Evolutionary conservation across 2,329 filamentous ascomycete species (phyloP).

Genomic region (Aurifilum marmelostoma): DNA sequence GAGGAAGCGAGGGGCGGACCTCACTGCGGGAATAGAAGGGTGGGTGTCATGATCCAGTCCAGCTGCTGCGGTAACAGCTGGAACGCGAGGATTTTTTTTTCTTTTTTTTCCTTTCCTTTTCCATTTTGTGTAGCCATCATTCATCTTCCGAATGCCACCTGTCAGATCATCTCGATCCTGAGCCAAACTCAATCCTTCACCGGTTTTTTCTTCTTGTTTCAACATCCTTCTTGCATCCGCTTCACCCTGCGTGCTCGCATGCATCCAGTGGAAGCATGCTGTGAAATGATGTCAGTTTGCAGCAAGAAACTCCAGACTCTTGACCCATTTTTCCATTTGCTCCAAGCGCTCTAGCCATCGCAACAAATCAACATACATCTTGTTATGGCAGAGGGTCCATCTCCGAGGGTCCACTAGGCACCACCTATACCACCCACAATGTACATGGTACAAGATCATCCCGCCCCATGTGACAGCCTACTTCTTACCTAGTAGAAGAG

Average conservation of each 20-base stretch:
- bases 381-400: slow-evolving; percentile 14
- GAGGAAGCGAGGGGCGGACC: too few relatives aligned
- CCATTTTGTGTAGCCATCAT: neutral
- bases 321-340: slow-evolving; percentile 13
- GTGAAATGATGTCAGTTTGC: slow-evolving; percentile 25
- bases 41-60: neutral
- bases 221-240: neutral
- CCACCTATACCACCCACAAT: slow-evolving; percentile 3
- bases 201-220: neutral
- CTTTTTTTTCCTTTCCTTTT: neutral
- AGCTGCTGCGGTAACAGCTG: slow-evolving; percentile 3
- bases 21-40: neutral
- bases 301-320: slow-evolving; percentile 6
- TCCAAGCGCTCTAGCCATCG: slow-evolving; percentile 24
- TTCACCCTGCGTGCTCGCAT: neutral
- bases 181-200: neutral
- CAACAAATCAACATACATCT: neutral
- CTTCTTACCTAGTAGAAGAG: neutral
- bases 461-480: slow-evolving; percentile 16
- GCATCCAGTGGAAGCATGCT: neutral
- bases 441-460: neutral
- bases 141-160: neutral
- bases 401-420: slow-evolving; percentile 17
- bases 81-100: neutral
- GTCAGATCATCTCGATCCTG: slow-evolving; percentile 1